Conservation (phyloP, 768 basidiomycete species). For the Chalciporus sphaerocephalus region DNA sequence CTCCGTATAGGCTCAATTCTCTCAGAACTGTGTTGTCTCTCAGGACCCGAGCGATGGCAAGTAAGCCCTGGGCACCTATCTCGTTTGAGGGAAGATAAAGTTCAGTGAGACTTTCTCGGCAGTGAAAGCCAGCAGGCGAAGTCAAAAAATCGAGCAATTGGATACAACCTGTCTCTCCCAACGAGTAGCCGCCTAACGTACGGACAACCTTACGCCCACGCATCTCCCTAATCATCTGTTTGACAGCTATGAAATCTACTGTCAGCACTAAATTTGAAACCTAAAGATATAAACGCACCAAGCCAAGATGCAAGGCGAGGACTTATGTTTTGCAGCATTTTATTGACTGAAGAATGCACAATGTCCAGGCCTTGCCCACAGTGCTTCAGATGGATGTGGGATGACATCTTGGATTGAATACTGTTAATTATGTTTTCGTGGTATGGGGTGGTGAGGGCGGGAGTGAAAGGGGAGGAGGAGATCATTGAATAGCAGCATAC, state of each 20-base stretch:
- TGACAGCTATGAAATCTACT: background rate
- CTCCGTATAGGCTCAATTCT: background rate
- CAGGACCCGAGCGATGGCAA: background rate
- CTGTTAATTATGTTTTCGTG: too few species aligned
- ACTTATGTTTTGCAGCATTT: background rate
- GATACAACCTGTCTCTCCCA: background rate
- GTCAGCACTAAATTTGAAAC: background rate
- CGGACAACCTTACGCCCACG: background rate
- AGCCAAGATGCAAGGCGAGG: background rate
- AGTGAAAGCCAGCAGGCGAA: background rate
- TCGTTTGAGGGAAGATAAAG: background rate
- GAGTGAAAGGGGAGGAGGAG: background rate
- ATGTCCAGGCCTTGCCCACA: background rate
- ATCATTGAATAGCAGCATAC: too few species aligned
- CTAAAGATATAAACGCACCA: background rate
- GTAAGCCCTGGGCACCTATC: background rate
- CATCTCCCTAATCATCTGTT: background rate
- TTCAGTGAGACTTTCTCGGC: background rate
- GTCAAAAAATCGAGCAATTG: background rate
- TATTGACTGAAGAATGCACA: background rate
- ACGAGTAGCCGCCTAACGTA: background rate
- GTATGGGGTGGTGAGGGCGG: too few species aligned
- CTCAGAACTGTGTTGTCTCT: background rate
- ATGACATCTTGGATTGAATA: background rate
- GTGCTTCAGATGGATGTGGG: background rate